Percentiles rank a stretch among this genome's conserved stretches.
Conservation (phyloP, 2,329 filamentous ascomycete genomes). For the Xylaria sp. region DNA sequence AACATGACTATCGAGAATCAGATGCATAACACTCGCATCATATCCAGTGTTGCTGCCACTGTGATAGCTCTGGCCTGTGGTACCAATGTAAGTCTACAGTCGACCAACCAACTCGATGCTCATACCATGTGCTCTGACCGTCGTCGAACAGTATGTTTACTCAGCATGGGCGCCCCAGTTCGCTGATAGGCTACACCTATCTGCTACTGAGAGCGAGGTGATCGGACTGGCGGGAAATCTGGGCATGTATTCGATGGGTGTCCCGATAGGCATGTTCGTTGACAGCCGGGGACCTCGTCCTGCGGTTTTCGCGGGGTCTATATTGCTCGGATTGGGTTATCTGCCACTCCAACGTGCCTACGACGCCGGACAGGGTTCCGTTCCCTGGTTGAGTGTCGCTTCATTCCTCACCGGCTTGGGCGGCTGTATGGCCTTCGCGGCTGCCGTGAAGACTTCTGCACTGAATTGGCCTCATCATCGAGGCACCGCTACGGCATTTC, state of each 20-base stretch:
- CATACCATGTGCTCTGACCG: constrained; percentile 19
- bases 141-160: constrained; percentile 82
- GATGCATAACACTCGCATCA: constrained; percentile 72
- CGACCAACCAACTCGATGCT: background rate
- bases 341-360: constrained; percentile 86
- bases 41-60: constrained; percentile 87
- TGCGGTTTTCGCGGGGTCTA: constrained; percentile 77
- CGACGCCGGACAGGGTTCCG: constrained; percentile 69
- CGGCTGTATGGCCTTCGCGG: constrained; percentile 89
- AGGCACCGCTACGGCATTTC: constrained; percentile 93
- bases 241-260: constrained; percentile 92
- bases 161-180: constrained; percentile 98
- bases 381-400: constrained; percentile 77
- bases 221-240: constrained; percentile 88
- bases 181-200: constrained; percentile 83
- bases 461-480: constrained; percentile 92
- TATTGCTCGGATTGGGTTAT: constrained; percentile 82
- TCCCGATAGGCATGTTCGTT: constrained; percentile 88
- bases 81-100: constrained; percentile 75
- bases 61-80: constrained; percentile 88
- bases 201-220: constrained; percentile 91
- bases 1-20: constrained; percentile 59
- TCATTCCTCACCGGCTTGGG: constrained; percentile 88
- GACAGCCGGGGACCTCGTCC: constrained; percentile 83
- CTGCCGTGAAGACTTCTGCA: constrained; percentile 85